Conservation (phyloP, 2,329 filamentous ascomycete genomes). For the Pseudocercospora eumusae region DNA sequence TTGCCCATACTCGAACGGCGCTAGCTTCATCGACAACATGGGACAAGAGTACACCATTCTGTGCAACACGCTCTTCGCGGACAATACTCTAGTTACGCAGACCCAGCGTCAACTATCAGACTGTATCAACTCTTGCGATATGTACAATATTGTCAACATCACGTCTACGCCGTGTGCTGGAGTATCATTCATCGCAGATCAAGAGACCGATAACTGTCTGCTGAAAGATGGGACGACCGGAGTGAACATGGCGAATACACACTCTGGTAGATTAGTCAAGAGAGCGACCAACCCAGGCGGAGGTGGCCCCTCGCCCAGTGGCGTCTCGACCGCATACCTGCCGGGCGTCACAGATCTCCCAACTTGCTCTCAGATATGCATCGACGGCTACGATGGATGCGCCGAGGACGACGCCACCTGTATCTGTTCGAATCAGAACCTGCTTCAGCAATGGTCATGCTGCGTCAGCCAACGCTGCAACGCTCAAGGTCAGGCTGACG, state of each 20-base stretch:
- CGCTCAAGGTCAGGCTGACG: not conserved
- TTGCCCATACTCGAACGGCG: slow-evolving; percentile 33
- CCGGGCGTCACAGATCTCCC: slow-evolving; percentile 11
- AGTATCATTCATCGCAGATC: slow-evolving; percentile 30
- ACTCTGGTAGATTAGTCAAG: slow-evolving; percentile 29
- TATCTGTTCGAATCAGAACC: slow-evolving; percentile 12
- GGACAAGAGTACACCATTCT: slow-evolving; percentile 35
- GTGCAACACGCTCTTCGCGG: slow-evolving; percentile 31
- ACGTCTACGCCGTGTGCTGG: slow-evolving; percentile 31
- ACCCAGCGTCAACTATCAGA: slow-evolving; percentile 30
- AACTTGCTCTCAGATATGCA: slow-evolving; percentile 6
- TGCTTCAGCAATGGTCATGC: slow-evolving; percentile 1
- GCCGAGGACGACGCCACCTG: slow-evolving; percentile 6
- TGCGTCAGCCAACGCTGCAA: slow-evolving; percentile 9
- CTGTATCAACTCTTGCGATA: slow-evolving; percentile 39
- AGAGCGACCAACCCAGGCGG: slow-evolving; percentile 5
- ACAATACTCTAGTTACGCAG: slow-evolving; percentile 28
- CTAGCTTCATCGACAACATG: slow-evolving; percentile 29
- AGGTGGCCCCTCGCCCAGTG: not conserved
- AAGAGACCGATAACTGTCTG: slow-evolving; percentile 31
- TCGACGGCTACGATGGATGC: slow-evolving; percentile 5
- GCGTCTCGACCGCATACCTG: slow-evolving; percentile 9
- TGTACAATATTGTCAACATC: slow-evolving; percentile 35
- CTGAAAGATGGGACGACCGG: slow-evolving; percentile 26
- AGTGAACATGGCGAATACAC: slow-evolving; percentile 14